Evolutionary conservation across 768 basidiomycete genomes (phyloP), one percentile per base, ranked within the genome.

Genomic region (Russula compacta): DNA sequence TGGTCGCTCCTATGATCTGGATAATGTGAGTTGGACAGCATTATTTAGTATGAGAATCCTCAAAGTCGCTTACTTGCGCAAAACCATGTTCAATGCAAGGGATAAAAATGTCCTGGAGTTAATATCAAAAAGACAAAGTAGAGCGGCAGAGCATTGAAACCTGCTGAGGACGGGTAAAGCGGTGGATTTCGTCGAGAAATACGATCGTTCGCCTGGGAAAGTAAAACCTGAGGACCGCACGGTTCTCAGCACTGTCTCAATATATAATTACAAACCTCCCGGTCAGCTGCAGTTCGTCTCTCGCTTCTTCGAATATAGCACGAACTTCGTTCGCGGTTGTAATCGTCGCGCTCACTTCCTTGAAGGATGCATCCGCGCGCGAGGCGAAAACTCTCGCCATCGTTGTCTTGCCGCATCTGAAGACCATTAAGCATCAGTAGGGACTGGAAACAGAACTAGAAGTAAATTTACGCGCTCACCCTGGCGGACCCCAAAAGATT

Each of bases 131-230:
- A 62, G 35, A 44, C 21, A 56, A 50, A 52, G 46, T 48, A 19
- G 11, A 35, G 42, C 17, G 17, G 12, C 17, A 40, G 19, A 33
- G 9, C 33, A 2, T 21, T 24, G 4, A 29, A 59, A 84, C 85
- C 72, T 89, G 87, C 62, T 87, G 85, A 8, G 81, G 74, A 66
- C 82, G 85, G 69, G 82, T 87, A 68, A 88, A 89, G 0, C 88
- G 82, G 72, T 92, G 91, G 14, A 93, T 83, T 71, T 93, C 91
- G 67, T 94, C 92, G 58, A 92, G 71, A 71, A 92, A 93, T 14
- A 93, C 68, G 32, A 89, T 74, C 0, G 90, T 93, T 64, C 79
- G 79, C 67, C 87, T 89, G 61, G 4, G 24, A 29, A 29, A 29
- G 24, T 2, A 29, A 1, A 3, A 29, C 24, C 24, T 29, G 24